Conservation (phyloP, 345 rosid species). For the Lumnitzera littorea region DNA sequence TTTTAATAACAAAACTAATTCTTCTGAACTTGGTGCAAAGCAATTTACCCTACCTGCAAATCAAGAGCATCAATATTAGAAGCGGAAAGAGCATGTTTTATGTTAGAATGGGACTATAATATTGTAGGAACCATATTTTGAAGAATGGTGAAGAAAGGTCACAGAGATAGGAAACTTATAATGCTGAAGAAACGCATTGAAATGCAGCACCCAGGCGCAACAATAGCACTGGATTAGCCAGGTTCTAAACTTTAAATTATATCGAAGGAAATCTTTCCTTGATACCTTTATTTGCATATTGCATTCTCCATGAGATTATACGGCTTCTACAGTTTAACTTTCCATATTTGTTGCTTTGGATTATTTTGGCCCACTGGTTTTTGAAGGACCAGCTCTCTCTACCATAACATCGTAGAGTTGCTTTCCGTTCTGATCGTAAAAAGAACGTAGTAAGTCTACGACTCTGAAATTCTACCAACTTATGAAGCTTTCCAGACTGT, state of each 20-base stretch:
- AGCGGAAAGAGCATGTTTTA: too few species aligned
- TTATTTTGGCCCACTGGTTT: constrained; percentile 50
- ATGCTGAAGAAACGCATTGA: too few species aligned
- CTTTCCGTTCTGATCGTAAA: constrained; percentile 43
- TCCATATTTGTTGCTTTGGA: not conserved
- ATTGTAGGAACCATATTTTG: too few species aligned
- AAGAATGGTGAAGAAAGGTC: too few species aligned
- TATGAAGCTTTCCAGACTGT: not conserved
- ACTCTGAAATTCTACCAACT: not conserved
- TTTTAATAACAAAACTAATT: too few species aligned
- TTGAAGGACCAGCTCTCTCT: constrained; percentile 65
- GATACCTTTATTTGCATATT: not conserved
- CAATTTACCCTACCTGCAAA: too few species aligned
- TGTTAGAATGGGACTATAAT: too few species aligned
- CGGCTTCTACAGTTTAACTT: not conserved
- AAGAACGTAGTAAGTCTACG: not conserved
- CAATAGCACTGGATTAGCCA: not conserved
- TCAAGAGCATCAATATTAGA: too few species aligned
- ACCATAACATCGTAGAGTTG: constrained; percentile 70
- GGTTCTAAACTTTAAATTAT: not conserved
- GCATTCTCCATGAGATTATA: not conserved
- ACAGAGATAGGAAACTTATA: too few species aligned
- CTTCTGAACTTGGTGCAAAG: too few species aligned
- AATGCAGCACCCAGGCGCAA: too few species aligned
- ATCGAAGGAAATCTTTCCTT: not conserved